Conservation (phyloP, 140 eudicot genomes). For the Ambrosia hybrid region DNA sequence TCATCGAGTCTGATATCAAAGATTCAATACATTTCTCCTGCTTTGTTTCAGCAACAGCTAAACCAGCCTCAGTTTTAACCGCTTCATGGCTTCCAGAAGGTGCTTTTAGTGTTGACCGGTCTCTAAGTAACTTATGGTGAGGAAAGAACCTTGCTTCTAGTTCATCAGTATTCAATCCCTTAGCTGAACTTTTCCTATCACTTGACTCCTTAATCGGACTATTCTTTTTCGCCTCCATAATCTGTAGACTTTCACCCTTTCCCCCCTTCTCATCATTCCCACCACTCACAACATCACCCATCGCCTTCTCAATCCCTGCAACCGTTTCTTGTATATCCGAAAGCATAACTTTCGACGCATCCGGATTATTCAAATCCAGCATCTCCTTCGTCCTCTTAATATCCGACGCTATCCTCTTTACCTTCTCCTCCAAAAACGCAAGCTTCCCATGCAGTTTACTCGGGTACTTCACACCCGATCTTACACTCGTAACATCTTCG, state of each 20-base stretch:
- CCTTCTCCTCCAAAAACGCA: slow-evolving; percentile 89
- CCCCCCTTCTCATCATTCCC: slow-evolving; percentile 33
- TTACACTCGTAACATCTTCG: slow-evolving; percentile 31
- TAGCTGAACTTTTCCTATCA: slow-evolving; percentile 34
- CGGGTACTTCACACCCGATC: slow-evolving; percentile 39
- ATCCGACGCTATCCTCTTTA: slow-evolving; percentile 83
- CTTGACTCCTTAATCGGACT: slow-evolving; percentile 21
- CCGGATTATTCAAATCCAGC: slow-evolving; percentile 85
- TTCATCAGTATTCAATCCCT: slow-evolving; percentile 73
- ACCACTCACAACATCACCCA: slow-evolving; percentile 59
- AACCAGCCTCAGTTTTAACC: slow-evolving; percentile 2
- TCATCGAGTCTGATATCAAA: slow-evolving; percentile 44
- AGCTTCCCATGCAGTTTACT: slow-evolving; percentile 94
- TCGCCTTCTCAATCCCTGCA: slow-evolving; percentile 91
- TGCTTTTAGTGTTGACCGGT: slow-evolving; percentile 53
- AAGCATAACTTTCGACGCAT: slow-evolving; percentile 74
- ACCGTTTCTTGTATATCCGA: slow-evolving; percentile 88
- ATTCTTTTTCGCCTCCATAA: neutral
- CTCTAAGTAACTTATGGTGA: slow-evolving; percentile 78
- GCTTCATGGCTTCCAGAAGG: slow-evolving; percentile 29
- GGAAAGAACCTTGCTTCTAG: slow-evolving; percentile 85
- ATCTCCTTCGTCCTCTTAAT: slow-evolving; percentile 92
- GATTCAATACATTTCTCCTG: slow-evolving; percentile 34
- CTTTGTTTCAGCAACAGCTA: slow-evolving; percentile 29
- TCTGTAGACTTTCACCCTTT: slow-evolving; percentile 13